Percentiles rank a stretch among this genome's conserved stretches.
phyloP scores from a whole-genome alignment of 1,284 basidiomycete genomes.

The Athelia sp. region DNA sequence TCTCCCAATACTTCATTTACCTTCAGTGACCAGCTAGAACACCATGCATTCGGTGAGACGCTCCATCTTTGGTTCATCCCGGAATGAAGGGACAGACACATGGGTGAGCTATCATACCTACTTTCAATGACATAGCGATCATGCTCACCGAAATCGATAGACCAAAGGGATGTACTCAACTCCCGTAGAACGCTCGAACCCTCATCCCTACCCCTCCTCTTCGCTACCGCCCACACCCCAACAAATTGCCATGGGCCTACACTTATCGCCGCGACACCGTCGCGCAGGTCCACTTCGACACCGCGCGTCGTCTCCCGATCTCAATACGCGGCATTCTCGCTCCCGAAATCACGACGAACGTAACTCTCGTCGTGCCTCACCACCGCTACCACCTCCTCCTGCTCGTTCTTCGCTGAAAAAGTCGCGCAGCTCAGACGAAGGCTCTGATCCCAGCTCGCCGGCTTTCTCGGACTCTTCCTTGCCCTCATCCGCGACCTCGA shows the following conservation, averaged over 20 bases:
- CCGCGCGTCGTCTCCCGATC: too few species aligned
- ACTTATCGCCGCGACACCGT: constrained; percentile 68
- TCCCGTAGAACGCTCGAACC: constrained; percentile 39
- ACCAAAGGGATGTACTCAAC: constrained; percentile 45
- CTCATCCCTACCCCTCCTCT: constrained; percentile 34
- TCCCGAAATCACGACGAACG: too few species aligned
- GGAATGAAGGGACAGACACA: too few species aligned
- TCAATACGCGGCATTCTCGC: too few species aligned
- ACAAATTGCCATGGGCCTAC: constrained; percentile 73
- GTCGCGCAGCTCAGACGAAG: constrained; percentile 26
- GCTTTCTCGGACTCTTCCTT: constrained; percentile 39
- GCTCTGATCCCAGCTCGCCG: constrained; percentile 31
- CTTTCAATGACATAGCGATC: too few species aligned
- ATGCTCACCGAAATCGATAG: constrained; percentile 1
- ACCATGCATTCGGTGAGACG: too few species aligned
- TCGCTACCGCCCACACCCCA: constrained; percentile 57
- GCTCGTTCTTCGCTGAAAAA: constrained; percentile 63
- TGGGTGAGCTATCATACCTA: too few species aligned
- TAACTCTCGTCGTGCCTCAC: constrained; percentile 14
- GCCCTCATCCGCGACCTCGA: constrained; percentile 29
- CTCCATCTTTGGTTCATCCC: too few species aligned
- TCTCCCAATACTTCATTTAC: too few species aligned
- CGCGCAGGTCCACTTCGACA: not conserved
- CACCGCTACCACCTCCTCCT: constrained; percentile 44
- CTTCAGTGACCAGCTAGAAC: too few species aligned